These are phyloP conservation scores for Neurospora sp. DNA, from an alignment of 495 filamentous ascomycete species.

Conservation along the genomic window DNA sequence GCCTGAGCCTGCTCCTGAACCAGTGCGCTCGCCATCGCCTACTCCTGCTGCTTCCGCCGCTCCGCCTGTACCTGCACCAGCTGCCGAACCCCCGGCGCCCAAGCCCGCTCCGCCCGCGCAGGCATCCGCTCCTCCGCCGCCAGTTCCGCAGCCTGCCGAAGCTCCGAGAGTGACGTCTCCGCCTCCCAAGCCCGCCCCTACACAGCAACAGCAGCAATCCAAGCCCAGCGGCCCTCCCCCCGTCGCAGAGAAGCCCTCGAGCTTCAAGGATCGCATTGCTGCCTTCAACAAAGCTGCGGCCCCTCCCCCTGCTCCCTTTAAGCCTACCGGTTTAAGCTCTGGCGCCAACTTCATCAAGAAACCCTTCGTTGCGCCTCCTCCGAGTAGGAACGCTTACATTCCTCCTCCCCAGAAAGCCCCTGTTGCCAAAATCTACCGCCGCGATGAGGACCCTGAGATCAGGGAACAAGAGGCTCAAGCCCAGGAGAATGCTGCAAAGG, in stretches of 20 bases:
- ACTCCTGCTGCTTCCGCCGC: slow-evolving; percentile 16
- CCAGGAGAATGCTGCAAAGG: slow-evolving; percentile 45
- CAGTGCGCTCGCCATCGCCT: slow-evolving; percentile 13
- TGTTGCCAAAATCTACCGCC: slow-evolving; percentile 65
- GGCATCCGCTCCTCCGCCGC: slow-evolving; percentile 30
- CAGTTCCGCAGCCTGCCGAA: slow-evolving; percentile 19
- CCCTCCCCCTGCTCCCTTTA: slow-evolving; percentile 77
- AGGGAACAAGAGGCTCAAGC: slow-evolving; percentile 52
- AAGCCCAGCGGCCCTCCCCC: slow-evolving; percentile 47
- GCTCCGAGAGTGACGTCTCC: slow-evolving; percentile 16
- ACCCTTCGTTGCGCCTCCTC: slow-evolving; percentile 93
- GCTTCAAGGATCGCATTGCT: slow-evolving; percentile 91
- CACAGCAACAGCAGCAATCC: slow-evolving; percentile 12
- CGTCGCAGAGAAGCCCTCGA: slow-evolving; percentile 73
- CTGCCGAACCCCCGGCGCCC: slow-evolving; percentile 24
- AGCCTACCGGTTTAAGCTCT: slow-evolving; percentile 54
- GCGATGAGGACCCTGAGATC: slow-evolving; percentile 84
- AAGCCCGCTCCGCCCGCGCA: slow-evolving; percentile 9
- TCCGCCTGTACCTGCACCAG: slow-evolving; percentile 15
- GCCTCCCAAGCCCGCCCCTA: slow-evolving; percentile 38
- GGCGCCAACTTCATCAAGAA: slow-evolving; percentile 80
- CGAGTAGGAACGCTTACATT: slow-evolving; percentile 85
- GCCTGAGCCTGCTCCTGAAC: slow-evolving; percentile 28
- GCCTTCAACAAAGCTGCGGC: slow-evolving; percentile 89
- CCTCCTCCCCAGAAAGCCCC: slow-evolving; percentile 54